Base-by-base conservation (phyloP, 805 yeast species). In the Candida sonorensis region DNA sequence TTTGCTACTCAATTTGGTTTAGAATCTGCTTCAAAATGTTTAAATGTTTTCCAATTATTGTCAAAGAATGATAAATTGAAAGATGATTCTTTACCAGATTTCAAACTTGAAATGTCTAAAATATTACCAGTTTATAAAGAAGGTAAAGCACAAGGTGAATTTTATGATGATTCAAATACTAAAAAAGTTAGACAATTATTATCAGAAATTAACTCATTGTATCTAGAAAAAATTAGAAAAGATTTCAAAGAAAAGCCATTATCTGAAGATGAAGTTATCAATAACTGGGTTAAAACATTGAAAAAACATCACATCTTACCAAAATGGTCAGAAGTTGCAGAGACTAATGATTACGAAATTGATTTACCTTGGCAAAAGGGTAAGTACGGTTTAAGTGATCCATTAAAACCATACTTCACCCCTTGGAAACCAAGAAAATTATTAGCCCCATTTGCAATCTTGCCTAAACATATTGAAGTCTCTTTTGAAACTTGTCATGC, bases 401-500 rank as follows among this genome's bases (percentile, higher is more conserved):
- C 87, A 11, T 51, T 66, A 12, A 87, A 83, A 62, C 73, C 88
- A 4, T 92, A 81, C 61, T 92, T 90, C 67, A 86, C 97, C 3
- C 98, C 98, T 32, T 92, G 97, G 97, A 72, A 79, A 38, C 94
- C 96, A 44, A 81, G 96, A 62, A 92, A 86, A 27, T 92, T 90
- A 61, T 62, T 92, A 42, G 88, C 95, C 2, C 94, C 95, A 29
- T 84, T 87, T 60, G 92, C 97, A 10, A 73, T 92, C 38, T 69
- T 85, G 50, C 98, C 98, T 18, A 79, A 83, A 41, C 97, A 92
- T 59, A 65, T 92, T 34, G 97, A 92, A 62, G 65, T 92, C 27
- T 83, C 94, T 15, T 90, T 84, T 59, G 72, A 74, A 41, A 86
- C 97, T 5, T 90, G 97, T 56, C 96, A 88, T 57, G 97, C 96